Conservation (phyloP, 139 green algal species). For the Chlorella sp. region DNA sequence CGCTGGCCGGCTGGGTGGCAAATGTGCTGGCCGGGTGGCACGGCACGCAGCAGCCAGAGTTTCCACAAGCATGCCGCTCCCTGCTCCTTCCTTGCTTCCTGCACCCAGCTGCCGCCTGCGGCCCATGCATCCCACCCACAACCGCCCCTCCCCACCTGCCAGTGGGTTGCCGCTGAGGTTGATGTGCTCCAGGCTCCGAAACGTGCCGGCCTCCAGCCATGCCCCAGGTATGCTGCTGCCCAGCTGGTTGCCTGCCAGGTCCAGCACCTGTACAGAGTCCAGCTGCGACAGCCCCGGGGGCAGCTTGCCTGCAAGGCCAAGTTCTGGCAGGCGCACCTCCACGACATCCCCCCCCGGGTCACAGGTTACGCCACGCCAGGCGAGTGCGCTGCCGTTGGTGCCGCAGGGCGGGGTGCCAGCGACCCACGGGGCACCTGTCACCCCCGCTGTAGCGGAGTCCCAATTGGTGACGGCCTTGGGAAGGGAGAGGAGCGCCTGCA, state of each 20-base stretch:
- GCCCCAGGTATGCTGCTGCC: not conserved
- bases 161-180: not conserved
- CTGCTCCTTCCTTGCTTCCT: no score
- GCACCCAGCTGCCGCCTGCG: no score
- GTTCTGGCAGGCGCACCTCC: not conserved
- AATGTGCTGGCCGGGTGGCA: no score
- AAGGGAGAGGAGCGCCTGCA: not conserved
- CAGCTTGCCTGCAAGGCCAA: not conserved
- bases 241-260: not conserved
- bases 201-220: not conserved
- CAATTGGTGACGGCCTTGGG: not conserved
- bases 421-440: not conserved
- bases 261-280: not conserved
- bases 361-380: not conserved
- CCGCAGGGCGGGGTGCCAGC: not conserved
- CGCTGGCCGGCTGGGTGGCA: no score
- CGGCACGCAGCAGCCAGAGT: no score
- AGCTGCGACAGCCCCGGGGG: not conserved
- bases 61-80: no score
- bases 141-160: not conserved
- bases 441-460: not conserved
- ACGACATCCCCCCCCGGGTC: not conserved
- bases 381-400: not conserved
- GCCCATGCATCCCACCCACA: no score
- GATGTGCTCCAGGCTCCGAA: not conserved